A percentile compares a stretch with the other conserved stretches of the same genome.
These are phyloP conservation scores for Fraxinus nigra DNA, from an alignment of 305 asterid species.

Conservation along the genomic window DNA sequence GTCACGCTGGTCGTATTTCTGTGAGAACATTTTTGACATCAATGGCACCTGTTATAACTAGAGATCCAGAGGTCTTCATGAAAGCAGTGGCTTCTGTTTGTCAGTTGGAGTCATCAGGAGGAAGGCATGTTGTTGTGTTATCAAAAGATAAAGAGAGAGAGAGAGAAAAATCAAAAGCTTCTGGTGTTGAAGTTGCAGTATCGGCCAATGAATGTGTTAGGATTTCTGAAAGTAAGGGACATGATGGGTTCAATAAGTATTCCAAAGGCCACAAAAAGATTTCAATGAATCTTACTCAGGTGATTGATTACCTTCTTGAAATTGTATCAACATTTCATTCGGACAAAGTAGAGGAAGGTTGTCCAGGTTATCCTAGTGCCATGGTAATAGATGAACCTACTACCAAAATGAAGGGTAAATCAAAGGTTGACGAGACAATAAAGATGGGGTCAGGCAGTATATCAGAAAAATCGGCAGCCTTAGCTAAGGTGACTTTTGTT, in stretches of 20 bases:
- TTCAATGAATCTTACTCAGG: conserved; percentile 82
- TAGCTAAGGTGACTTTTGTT: conserved; percentile 89
- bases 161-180: conserved; percentile 60
- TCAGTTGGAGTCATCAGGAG: conserved; percentile 94
- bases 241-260: conserved; percentile 74
- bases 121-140: conserved; percentile 68
- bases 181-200: conserved; percentile 60
- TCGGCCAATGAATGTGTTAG: conserved; percentile 60
- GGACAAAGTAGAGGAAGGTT: conserved; percentile 37
- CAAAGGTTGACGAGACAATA: conserved; percentile 76
- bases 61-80: conserved; percentile 93
- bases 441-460: conserved; percentile 52
- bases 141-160: conserved; percentile 80
- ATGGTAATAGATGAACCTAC: conserved; percentile 91
- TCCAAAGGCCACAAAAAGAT: conserved; percentile 85
- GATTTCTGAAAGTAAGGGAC: conserved; percentile 70
- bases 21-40: conserved; percentile 83
- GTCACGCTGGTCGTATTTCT: conserved; percentile 75
- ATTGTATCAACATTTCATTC: conserved; percentile 71
- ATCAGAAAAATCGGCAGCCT: conserved; percentile 72
- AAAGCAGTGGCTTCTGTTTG: conserved; percentile 82
- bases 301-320: conserved; percentile 92
- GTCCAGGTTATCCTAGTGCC: conserved; percentile 50
- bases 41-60: conserved; percentile 91
- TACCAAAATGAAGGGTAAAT: conserved; percentile 82